Base-by-base conservation (phyloP, 768 basidiomycete genomes). In the Leccinum variicolor region DNA sequence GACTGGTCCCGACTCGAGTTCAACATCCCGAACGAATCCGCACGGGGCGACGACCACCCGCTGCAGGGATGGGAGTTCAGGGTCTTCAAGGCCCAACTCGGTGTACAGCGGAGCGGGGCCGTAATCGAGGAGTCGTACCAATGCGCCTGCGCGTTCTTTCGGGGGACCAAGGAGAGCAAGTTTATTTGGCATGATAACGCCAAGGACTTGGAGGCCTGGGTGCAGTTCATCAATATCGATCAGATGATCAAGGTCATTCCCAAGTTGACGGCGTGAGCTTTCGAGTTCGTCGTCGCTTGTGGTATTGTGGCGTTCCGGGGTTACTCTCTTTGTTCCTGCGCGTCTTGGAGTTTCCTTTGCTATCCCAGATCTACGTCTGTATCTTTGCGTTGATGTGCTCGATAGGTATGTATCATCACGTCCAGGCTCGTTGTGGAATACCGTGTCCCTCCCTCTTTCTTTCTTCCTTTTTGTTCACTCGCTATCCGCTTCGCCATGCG, bases 1-100 rank as follows among this genome's bases (percentile, higher is more conserved):
- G 90, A 92, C 74, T 89, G 80, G 74, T 84, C 86, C 6, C 85
- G 90, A 2, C 83, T 94, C 60, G 89, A 92, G 62, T 91, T 92
- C 77, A 84, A 92, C 71, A 81, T 92, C 49, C 77, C 86, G 62
- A 79, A 80, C 36, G 75, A 82, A 60, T 78, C 73, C 3, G 88
- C 86, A 7, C 78, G 74, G 1, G 87, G 87, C 2, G 92, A 93
- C 69, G 83, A 84, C 5, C 80, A 83, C 46, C 81, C 83, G 2
- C 76, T 93, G 0, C 77, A 79, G 19, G 92, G 92, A 0, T 94
- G 92, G 92, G 92, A 94, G 69, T 92, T 94, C 72, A 82, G 92
- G 8, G 76, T 93, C 43, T 94, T 89, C 80, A 81, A 80, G 56
- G 83, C 87, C 14, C 82, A 83, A 54, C 79, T 92, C 15, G 89